Evolutionary conservation across 305 asterid species (phyloP).

Genomic region (Plantago coronopus): DNA sequence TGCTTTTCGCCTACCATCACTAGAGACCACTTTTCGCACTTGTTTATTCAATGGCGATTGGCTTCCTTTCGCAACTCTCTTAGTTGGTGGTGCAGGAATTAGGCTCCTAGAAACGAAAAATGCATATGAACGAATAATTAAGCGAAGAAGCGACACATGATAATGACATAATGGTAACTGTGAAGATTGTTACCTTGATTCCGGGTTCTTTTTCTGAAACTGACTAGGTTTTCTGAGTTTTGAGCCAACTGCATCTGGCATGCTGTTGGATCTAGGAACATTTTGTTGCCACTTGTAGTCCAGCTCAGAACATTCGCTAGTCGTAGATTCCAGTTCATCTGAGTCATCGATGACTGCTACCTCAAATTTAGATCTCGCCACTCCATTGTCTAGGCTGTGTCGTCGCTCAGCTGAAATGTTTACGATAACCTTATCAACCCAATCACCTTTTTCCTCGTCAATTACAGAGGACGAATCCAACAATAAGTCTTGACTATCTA

Average conservation of each 20-base stretch:
- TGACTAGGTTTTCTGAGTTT: conserved; percentile 54
- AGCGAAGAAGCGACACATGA: neutral
- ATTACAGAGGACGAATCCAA: neutral
- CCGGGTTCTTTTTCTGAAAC: conserved; percentile 45
- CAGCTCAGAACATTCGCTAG: conserved; percentile 64
- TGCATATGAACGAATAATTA: neutral
- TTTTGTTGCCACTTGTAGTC: conserved; percentile 44
- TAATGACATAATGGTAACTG: neutral
- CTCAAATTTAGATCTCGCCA: conserved; percentile 31
- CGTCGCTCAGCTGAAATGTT: conserved; percentile 32
- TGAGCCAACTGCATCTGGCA: conserved; percentile 40
- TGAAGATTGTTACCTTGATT: conserved; percentile 41
- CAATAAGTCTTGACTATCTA: conserved; percentile 51
- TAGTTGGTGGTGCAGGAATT: conserved; percentile 57
- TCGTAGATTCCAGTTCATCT: conserved; percentile 55
- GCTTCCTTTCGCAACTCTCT: conserved; percentile 43
- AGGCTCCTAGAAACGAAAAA: conserved; percentile 42
- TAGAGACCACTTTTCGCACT: conserved; percentile 40
- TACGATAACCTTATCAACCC: conserved; percentile 57
- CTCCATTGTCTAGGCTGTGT: conserved; percentile 40
- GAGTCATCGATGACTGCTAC: conserved; percentile 31
- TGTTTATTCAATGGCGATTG: conserved; percentile 39
- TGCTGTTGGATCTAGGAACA: conserved; percentile 32
- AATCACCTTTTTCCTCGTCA: conserved; percentile 52
- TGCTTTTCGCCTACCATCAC: conserved; percentile 52